A percentile compares a stretch with the other conserved stretches of the same genome.
These are phyloP conservation scores for Fraxinus greggii DNA, from an alignment of 305 asterid species.

Conservation along the genomic window DNA sequence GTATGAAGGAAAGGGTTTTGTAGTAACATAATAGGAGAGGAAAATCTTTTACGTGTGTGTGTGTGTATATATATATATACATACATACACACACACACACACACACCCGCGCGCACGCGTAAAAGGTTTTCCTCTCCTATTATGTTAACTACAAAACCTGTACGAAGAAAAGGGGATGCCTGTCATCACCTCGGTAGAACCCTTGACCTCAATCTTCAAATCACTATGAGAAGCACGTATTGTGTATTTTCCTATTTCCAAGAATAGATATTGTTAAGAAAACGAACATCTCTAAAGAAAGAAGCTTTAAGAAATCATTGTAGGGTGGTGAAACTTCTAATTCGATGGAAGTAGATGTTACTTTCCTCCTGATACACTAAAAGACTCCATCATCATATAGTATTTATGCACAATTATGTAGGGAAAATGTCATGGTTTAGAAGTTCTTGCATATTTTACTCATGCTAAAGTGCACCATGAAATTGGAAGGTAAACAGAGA, in stretches of 20 bases:
- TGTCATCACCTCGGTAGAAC: conserved; percentile 66
- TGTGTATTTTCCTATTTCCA: conserved; percentile 66
- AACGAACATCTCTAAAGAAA: conserved; percentile 12
- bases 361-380: conserved; percentile 23
- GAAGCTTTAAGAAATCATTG: conserved; percentile 15
- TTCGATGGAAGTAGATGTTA: conserved; percentile 5
- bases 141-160: background rate
- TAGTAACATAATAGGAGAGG: background rate
- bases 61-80: too few species aligned
- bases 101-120: too few species aligned
- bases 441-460: conserved; percentile 14
- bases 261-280: conserved; percentile 25
- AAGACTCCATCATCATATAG: conserved; percentile 9
- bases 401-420: conserved; percentile 10
- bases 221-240: conserved; percentile 74
- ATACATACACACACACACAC: too few species aligned
- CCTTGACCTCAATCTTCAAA: conserved; percentile 66
- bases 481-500: conserved; percentile 33
- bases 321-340: background rate
- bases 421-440: background rate
- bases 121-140: background rate
- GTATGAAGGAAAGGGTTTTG: conserved; percentile 13
- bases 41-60: too few species aligned
- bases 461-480: conserved; percentile 4
- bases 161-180: conserved; percentile 13